A percentile compares a stretch with the other conserved stretches of the same genome.
Evolutionary conservation across 352 stramenopile species (phyloP).

Genomic region (Phytopythium chamaehyphon): DNA sequence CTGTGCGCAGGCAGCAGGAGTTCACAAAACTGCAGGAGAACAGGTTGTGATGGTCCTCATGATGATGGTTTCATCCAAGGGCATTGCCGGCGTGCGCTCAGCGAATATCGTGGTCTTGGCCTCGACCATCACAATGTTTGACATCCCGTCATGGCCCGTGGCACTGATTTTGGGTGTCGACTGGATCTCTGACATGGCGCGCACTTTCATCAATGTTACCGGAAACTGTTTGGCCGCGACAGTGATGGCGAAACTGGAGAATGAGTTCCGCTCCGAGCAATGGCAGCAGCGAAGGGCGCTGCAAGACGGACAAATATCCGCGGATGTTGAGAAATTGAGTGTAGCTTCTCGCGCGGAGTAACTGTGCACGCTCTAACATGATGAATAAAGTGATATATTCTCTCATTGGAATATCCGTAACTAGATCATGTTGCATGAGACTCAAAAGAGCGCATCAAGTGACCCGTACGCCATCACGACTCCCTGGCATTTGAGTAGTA

Average conservation of each 20-base stretch:
- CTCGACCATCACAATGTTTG: constrained; percentile 46
- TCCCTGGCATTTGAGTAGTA: constrained; percentile 47
- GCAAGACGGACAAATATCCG: no score
- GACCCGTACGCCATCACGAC: constrained; percentile 16
- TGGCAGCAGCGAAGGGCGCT: constrained; percentile 20
- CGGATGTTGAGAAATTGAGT: no score
- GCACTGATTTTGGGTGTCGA: constrained; percentile 50
- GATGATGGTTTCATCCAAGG: constrained; percentile 57
- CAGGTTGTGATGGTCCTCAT: constrained; percentile 60
- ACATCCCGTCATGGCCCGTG: constrained; percentile 53
- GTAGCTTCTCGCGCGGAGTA: no score
- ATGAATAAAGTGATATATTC: no score
- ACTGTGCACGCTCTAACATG: no score
- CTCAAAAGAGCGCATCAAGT: constrained; percentile 7
- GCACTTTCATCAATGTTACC: constrained; percentile 50
- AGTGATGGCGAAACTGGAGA: constrained; percentile 64
- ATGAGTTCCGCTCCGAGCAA: constrained; percentile 48
- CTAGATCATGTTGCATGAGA: no score
- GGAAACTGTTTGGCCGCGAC: constrained; percentile 51
- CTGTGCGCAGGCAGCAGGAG: constrained; percentile 41
- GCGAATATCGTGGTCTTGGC: constrained; percentile 43
- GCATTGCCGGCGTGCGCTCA: constrained; percentile 46
- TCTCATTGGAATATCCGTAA: no score
- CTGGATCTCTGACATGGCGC: constrained; percentile 60
- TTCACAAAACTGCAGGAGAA: constrained; percentile 46